Conservation (phyloP, 2,329 filamentous ascomycete species). For the Trichoderma breve region DNA sequence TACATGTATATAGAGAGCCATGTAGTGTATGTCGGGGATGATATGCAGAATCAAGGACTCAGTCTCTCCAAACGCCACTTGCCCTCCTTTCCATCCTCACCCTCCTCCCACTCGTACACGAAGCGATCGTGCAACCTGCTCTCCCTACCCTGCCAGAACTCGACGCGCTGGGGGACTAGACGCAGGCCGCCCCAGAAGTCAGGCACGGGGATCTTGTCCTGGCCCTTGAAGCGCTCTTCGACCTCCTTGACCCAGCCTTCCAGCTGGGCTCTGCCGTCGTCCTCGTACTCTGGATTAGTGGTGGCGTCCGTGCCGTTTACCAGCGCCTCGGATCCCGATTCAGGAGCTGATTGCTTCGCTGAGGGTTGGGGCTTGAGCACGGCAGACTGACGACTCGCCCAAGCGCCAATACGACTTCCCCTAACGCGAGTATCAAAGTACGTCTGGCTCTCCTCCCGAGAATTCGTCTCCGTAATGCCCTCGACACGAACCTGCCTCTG, state of each 20-base stretch:
- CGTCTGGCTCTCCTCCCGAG: slow-evolving; percentile 66
- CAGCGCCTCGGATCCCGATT: not conserved
- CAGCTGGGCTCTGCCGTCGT: slow-evolving; percentile 70
- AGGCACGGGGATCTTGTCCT: slow-evolving; percentile 82
- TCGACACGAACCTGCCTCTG: slow-evolving; percentile 93
- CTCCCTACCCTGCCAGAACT: slow-evolving; percentile 94
- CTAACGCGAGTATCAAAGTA: slow-evolving; percentile 70
- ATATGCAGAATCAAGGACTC: slow-evolving; percentile 57
- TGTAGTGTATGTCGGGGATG: not conserved
- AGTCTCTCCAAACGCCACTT: slow-evolving; percentile 69
- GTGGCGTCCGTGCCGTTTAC: not conserved
- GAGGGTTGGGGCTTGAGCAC: slow-evolving; percentile 54
- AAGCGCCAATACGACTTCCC: slow-evolving; percentile 82
- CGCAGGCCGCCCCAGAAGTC: slow-evolving; percentile 93
- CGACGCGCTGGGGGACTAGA: slow-evolving; percentile 78
- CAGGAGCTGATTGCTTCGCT: not conserved
- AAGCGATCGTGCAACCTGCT: slow-evolving; percentile 94
- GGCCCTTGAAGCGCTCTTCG: slow-evolving; percentile 70
- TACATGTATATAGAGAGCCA: not conserved
- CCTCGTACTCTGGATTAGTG: slow-evolving; percentile 28
- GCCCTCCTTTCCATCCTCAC: slow-evolving; percentile 40
- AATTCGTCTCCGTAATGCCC: slow-evolving; percentile 67
- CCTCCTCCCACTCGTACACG: slow-evolving; percentile 66
- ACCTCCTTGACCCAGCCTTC: slow-evolving; percentile 75
- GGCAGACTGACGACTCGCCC: slow-evolving; percentile 86